Percentiles rank a stretch among this genome's conserved stretches.
Evolutionary conservation across 2,329 filamentous ascomycete genomes (phyloP).

Genomic region (Colletotrichum tanaceti): DNA sequence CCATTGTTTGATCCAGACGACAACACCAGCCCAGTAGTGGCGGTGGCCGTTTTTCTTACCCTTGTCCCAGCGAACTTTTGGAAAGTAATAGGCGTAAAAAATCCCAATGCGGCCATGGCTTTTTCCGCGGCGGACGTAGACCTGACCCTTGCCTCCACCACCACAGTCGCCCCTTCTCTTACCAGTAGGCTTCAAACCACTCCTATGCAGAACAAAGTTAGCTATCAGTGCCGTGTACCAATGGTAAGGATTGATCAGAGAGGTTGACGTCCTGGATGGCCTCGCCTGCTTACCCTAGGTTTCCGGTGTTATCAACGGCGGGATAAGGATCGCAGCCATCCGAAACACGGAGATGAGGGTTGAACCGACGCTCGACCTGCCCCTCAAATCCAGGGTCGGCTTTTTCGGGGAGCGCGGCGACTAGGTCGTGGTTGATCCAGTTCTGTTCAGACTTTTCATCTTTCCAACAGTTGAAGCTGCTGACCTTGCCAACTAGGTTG

Average conservation of each 20-base stretch:
- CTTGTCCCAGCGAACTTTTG: conserved; percentile 9
- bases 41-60: background rate
- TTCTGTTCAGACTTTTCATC: background rate
- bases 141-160: background rate
- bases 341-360: background rate
- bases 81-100: conserved; percentile 17
- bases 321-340: conserved; percentile 23
- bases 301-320: background rate
- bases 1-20: conserved; percentile 14
- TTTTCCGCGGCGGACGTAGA: conserved; percentile 3
- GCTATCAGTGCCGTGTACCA: background rate
- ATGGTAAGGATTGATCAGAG: background rate
- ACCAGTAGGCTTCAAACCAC: background rate
- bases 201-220: background rate
- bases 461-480: too few relatives aligned
- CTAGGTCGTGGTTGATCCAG: conserved; percentile 2
- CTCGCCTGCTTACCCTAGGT: conserved; percentile 3
- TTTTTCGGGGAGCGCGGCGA: background rate
- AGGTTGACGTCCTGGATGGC: background rate
- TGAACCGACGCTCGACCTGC: conserved; percentile 12
- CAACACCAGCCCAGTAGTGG: conserved; percentile 20
- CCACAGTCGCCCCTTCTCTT: background rate
- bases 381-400: background rate
- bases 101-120: background rate
- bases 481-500: too few relatives aligned